A percentile compares a stretch with the other conserved stretches of the same genome.
phyloP scores from a whole-genome alignment of 192 early-diverging fungal species.

The Coemansia sp. region DNA sequence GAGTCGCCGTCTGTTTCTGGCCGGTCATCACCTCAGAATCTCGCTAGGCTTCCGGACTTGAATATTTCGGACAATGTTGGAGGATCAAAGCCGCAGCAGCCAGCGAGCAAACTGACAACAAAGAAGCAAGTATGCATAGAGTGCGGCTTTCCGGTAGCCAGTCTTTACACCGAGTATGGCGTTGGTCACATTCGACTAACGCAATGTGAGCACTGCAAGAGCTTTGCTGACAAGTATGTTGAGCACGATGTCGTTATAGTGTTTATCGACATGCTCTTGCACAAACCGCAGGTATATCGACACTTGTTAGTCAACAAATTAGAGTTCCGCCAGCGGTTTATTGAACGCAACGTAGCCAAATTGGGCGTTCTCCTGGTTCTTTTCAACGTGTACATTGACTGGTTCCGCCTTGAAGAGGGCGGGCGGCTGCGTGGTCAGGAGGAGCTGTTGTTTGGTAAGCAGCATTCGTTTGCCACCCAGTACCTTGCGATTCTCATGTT shows the following conservation, averaged over 20 bases:
- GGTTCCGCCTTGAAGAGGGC: slow-evolving; percentile 84
- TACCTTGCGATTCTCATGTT: slow-evolving; percentile 77
- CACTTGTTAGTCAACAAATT: slow-evolving; percentile 86
- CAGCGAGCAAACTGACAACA: slow-evolving; percentile 1
- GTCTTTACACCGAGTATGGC: slow-evolving; percentile 82
- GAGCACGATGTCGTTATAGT: slow-evolving; percentile 88
- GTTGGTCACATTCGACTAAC: slow-evolving; percentile 83
- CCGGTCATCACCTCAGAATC: slow-evolving; percentile 16
- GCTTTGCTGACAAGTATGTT: slow-evolving; percentile 91
- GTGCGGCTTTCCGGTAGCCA: slow-evolving; percentile 69
- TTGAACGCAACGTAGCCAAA: slow-evolving; percentile 71
- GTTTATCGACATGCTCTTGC: slow-evolving; percentile 92
- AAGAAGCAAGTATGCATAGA: slow-evolving; percentile 68
- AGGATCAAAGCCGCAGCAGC: not conserved
- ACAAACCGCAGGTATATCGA: slow-evolving; percentile 84
- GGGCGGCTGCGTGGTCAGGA: slow-evolving; percentile 50
- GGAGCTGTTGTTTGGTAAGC: slow-evolving; percentile 67
- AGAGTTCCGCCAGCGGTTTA: slow-evolving; percentile 52
- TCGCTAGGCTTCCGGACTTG: not conserved
- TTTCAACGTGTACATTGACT: slow-evolving; percentile 94
- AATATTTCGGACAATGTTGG: not conserved
- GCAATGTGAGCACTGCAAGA: slow-evolving; percentile 75
- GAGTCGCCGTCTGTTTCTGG: slow-evolving; percentile 27
- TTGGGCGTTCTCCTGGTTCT: slow-evolving; percentile 80
- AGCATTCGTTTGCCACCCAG: slow-evolving; percentile 65